These are phyloP conservation scores for Coemansia sp. DNA, from an alignment of 192 early-diverging fungal genomes.

Conservation along the genomic window DNA sequence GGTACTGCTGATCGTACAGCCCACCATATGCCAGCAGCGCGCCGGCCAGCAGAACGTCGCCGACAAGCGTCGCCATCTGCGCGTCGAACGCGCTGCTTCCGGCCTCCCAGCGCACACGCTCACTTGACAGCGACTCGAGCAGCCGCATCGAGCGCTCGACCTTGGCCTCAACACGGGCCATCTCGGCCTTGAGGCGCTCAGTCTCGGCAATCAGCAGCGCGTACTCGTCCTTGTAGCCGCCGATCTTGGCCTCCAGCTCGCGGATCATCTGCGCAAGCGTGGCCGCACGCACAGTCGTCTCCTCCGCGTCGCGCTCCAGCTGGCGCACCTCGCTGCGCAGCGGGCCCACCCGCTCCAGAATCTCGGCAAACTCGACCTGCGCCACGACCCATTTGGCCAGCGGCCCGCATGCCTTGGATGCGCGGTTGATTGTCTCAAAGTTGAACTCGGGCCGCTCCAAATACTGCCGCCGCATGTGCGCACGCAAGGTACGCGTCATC, in stretches of 20 bases:
- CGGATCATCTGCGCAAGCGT: slow-evolving; percentile 72
- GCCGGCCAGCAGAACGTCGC: slow-evolving; percentile 86
- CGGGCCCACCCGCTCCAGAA: slow-evolving; percentile 92
- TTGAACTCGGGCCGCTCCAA: slow-evolving; percentile 81
- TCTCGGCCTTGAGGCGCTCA: slow-evolving; percentile 82
- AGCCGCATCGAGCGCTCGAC: slow-evolving; percentile 87
- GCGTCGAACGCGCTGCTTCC: slow-evolving; percentile 85
- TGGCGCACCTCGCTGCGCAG: slow-evolving; percentile 86
- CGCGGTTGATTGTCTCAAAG: slow-evolving; percentile 94
- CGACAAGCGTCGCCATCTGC: slow-evolving; percentile 98
- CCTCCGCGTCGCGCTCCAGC: slow-evolving; percentile 72
- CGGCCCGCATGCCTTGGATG: slow-evolving; percentile 97
- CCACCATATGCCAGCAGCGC: slow-evolving; percentile 98
- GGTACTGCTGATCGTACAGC: slow-evolving; percentile 96
- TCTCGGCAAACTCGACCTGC: slow-evolving; percentile 88
- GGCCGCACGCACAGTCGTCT: slow-evolving; percentile 62
- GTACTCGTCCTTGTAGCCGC: slow-evolving; percentile 94
- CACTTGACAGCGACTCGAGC: slow-evolving; percentile 82
- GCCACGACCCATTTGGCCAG: slow-evolving; percentile 97
- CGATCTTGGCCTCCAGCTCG: slow-evolving; percentile 83
- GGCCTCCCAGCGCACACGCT: slow-evolving; percentile 87
- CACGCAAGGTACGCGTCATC: slow-evolving; percentile 70
- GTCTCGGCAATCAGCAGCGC: slow-evolving; percentile 92
- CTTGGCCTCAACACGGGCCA: slow-evolving; percentile 86
- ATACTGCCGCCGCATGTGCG: slow-evolving; percentile 73